Evolutionary conservation across 805 yeast species (phyloP).

Genomic region (Schwanniomyces pseudopolymorphus): DNA sequence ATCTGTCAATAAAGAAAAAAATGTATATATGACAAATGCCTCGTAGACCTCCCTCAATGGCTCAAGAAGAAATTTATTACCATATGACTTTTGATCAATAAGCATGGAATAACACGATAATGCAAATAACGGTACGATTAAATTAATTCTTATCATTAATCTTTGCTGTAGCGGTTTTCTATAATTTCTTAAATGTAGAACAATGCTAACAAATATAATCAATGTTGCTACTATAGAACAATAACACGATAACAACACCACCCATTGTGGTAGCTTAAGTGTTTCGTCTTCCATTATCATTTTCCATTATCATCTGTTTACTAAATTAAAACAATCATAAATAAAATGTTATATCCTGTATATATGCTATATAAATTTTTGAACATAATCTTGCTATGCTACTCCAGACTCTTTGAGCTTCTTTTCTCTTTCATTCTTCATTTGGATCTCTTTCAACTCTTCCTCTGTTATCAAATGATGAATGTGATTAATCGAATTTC

Average conservation of each 20-base stretch:
- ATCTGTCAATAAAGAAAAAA: constrained; percentile 77
- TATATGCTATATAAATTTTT: not conserved
- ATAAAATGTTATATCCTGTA: not conserved
- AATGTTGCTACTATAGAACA: constrained; percentile 19
- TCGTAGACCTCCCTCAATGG: constrained; percentile 89
- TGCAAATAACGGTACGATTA: constrained; percentile 82
- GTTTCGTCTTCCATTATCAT: constrained; percentile 4
- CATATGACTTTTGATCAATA: constrained; percentile 38
- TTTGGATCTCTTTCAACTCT: constrained; percentile 43
- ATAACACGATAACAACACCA: constrained; percentile 18
- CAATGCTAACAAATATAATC: constrained; percentile 22
- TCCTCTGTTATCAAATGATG: constrained; percentile 74
- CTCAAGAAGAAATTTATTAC: constrained; percentile 52
- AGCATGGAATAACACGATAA: constrained; percentile 63
- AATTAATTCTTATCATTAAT: constrained; percentile 73
- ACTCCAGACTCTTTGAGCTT: constrained; percentile 20
- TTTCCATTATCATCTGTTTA: not conserved
- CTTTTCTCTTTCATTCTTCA: constrained; percentile 29
- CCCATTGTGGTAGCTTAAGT: constrained; percentile 13
- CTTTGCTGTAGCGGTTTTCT: constrained; percentile 89
- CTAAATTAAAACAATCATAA: not conserved
- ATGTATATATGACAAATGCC: constrained; percentile 93
- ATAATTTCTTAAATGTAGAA: constrained; percentile 56
- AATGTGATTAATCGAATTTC: constrained; percentile 41
- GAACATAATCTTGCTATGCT: constrained; percentile 5